A percentile compares a stretch with the other conserved stretches of the same genome.
These are phyloP conservation scores for Scytalidium lignicola DNA, from an alignment of 2,329 filamentous ascomycete species.

Conservation along the genomic window DNA sequence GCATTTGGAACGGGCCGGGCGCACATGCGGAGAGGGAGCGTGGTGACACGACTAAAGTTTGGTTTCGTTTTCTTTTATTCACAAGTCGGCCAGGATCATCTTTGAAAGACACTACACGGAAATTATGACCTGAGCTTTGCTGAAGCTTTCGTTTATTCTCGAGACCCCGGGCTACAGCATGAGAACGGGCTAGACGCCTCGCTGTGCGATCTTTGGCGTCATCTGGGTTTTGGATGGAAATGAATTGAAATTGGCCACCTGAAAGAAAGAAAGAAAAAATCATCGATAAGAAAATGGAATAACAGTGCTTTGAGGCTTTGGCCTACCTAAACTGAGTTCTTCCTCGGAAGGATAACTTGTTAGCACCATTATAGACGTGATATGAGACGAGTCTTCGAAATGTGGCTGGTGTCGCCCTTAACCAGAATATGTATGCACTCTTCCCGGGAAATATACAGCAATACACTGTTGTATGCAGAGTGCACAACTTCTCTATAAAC, in stretches of 20 bases:
- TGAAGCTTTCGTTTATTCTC: conserved; percentile 25
- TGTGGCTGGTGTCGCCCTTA: too few relatives aligned
- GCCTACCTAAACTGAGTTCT: too few relatives aligned
- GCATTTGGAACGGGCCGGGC: conserved; percentile 19
- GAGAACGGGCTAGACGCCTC: conserved; percentile 25
- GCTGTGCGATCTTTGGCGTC: conserved; percentile 11
- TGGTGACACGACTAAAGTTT: background rate
- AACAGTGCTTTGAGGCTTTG: too few relatives aligned
- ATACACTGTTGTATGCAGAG: too few relatives aligned
- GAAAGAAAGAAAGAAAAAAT: too few relatives aligned
- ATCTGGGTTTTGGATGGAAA: conserved; percentile 17
- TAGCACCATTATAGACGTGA: too few relatives aligned
- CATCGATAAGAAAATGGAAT: too few relatives aligned
- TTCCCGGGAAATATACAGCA: too few relatives aligned
- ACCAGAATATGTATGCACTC: too few relatives aligned
- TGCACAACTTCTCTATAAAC: too few relatives aligned
- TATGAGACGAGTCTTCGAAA: too few relatives aligned
- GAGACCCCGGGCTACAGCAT: conserved; percentile 26
- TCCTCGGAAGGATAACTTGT: too few relatives aligned
- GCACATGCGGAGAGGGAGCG: conserved; percentile 3
- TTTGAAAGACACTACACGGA: conserved; percentile 15
- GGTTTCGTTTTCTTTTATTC: conserved; percentile 2
- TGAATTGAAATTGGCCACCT: conserved; percentile 13
- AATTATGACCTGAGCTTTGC: conserved; percentile 22
- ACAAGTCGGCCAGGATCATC: conserved; percentile 2